phyloP scores from a whole-genome alignment of 768 basidiomycete species.

The Cystoderma amianthinum region DNA sequence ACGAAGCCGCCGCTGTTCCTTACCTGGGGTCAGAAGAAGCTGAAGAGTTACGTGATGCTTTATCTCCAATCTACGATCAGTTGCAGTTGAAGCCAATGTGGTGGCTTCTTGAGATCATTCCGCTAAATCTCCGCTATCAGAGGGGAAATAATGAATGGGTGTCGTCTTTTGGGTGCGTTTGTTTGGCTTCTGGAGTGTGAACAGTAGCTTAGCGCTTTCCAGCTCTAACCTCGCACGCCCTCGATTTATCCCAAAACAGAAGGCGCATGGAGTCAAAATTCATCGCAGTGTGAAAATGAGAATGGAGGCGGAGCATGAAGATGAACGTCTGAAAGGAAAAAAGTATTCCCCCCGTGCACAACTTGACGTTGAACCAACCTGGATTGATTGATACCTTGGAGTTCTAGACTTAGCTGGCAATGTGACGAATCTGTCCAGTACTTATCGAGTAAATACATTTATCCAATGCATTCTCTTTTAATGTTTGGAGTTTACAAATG shows the following conservation, averaged over 20 bases:
- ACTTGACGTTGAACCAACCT: constrained; percentile 1
- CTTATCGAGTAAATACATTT: too few species aligned
- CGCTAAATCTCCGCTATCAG: constrained; percentile 28
- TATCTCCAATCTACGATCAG: constrained; percentile 44
- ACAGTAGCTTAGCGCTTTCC: background rate
- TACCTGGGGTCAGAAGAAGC: constrained; percentile 32
- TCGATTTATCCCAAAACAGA: constrained; percentile 27
- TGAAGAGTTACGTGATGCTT: constrained; percentile 44
- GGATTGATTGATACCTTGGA: constrained; percentile 4
- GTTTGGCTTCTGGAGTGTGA: background rate
- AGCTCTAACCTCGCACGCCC: background rate
- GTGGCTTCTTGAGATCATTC: constrained; percentile 60
- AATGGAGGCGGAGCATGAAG: constrained; percentile 37
- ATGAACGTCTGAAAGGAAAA: constrained; percentile 10
- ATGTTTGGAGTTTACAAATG: too few species aligned
- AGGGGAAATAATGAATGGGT: constrained; percentile 21
- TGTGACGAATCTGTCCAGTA: too few species aligned
- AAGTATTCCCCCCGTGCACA: constrained; percentile 30
- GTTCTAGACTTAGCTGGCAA: too few species aligned
- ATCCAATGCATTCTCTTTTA: too few species aligned
- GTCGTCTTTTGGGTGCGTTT: constrained; percentile 9
- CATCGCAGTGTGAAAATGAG: constrained; percentile 47
- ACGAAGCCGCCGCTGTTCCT: background rate
- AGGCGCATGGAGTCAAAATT: constrained; percentile 28
- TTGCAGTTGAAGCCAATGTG: constrained; percentile 32